Evolutionary conservation across 2,329 filamentous ascomycete species (phyloP).

Genomic region (Thielaviopsis ethacetica): DNA sequence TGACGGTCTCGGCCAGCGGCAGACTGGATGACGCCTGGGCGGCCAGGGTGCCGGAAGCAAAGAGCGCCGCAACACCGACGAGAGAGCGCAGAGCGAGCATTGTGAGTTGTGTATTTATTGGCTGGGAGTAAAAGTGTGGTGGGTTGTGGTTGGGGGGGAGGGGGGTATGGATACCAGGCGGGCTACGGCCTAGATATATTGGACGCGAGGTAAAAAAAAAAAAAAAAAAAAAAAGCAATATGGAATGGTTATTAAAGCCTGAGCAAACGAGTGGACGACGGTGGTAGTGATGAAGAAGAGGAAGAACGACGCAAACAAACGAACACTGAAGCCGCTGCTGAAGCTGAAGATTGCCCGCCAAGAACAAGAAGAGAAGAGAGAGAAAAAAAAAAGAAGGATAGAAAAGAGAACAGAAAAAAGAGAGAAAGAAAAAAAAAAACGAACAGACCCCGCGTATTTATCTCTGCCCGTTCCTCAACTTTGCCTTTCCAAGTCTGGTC

Average conservation of each 20-base stretch:
- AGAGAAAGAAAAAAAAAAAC: background rate
- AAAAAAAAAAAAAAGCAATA: background rate
- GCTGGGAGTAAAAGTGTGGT: background rate
- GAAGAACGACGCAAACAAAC: background rate
- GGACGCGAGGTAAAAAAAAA: background rate
- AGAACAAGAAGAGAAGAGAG: background rate
- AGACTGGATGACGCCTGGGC: constrained; percentile 2
- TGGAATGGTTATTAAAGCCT: background rate
- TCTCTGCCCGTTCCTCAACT: background rate
- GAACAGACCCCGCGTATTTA: background rate
- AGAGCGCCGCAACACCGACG: background rate
- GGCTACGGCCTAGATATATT: background rate
- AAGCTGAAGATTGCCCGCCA: background rate
- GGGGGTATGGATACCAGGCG: background rate
- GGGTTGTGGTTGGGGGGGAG: too few species aligned
- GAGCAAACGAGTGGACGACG: background rate
- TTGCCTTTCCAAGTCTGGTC: too few species aligned
- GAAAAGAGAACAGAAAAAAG: background rate
- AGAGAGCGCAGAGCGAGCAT: background rate
- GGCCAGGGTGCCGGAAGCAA: constrained; percentile 1
- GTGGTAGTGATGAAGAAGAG: background rate
- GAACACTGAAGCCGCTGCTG: background rate
- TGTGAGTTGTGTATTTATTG: background rate
- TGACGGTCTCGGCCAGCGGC: constrained; percentile 9
- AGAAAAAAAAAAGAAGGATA: background rate